These are phyloP conservation scores for Trypanosoma congolense DNA, from an alignment of 208 protist genomes.

Conservation along the genomic window DNA sequence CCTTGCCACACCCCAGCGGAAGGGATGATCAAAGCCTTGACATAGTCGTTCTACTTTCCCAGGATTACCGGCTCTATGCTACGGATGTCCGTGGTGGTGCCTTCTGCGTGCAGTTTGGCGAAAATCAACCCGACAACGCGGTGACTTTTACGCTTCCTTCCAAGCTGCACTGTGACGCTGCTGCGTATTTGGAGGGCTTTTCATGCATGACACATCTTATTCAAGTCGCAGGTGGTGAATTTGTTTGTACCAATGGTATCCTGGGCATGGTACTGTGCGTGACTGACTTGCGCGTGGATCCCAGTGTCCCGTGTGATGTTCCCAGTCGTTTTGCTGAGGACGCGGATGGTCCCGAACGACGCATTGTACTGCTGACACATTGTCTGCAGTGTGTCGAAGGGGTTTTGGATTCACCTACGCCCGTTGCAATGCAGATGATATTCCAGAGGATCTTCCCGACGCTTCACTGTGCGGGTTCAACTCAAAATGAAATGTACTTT, in stretches of 20 bases:
- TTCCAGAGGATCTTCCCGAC: slow-evolving; percentile 46
- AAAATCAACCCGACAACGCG: slow-evolving; percentile 2
- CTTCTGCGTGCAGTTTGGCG: slow-evolving; percentile 8
- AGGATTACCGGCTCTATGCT: slow-evolving; percentile 33
- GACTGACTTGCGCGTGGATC: slow-evolving; percentile 6
- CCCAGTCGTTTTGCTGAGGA: not conserved
- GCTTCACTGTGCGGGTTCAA: slow-evolving; percentile 36
- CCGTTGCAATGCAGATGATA: slow-evolving; percentile 28
- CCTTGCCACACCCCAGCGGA: slow-evolving; percentile 4
- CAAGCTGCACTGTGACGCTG: slow-evolving; percentile 1
- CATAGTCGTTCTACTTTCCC: slow-evolving; percentile 28
- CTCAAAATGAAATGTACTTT: slow-evolving; percentile 60
- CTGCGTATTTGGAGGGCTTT: not conserved
- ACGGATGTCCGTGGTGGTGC: slow-evolving; percentile 33
- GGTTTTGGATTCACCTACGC: slow-evolving; percentile 10
- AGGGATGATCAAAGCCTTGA: slow-evolving; percentile 6
- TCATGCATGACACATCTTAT: slow-evolving; percentile 5
- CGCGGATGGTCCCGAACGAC: slow-evolving; percentile 8
- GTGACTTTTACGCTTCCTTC: slow-evolving; percentile 11
- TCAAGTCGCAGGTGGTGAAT: slow-evolving; percentile 12
- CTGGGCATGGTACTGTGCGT: slow-evolving; percentile 17
- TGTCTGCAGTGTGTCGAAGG: slow-evolving; percentile 29
- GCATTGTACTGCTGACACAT: slow-evolving; percentile 6
- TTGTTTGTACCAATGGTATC: slow-evolving; percentile 22
- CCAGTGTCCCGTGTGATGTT: slow-evolving; percentile 6